Conservation (phyloP, 2,329 filamentous ascomycete species). For the Ceratocystis eucalypticola region DNA sequence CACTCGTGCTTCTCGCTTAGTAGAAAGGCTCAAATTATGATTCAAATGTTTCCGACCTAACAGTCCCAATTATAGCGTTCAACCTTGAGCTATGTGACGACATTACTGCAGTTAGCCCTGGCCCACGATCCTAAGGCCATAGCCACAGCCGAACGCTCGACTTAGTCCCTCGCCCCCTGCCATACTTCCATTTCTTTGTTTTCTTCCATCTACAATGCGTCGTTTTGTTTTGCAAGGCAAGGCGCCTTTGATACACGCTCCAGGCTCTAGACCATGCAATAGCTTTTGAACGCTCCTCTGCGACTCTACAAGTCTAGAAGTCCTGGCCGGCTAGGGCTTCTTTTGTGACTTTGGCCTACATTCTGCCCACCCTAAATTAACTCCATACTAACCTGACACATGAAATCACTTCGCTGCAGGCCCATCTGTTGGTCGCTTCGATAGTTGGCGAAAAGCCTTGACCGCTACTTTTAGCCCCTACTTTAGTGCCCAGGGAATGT, state of each 20-base stretch:
- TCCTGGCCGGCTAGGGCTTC: neutral
- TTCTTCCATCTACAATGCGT: neutral
- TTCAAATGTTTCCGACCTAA: neutral
- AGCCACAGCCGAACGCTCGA: neutral
- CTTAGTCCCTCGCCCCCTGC: neutral
- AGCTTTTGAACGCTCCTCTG: neutral
- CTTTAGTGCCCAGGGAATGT: neutral
- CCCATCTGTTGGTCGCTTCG: neutral
- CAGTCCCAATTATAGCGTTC: neutral
- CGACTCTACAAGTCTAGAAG: neutral
- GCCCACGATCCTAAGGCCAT: neutral
- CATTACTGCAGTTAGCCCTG: neutral
- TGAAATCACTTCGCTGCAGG: neutral
- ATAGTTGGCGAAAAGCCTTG: neutral
- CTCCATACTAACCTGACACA: neutral
- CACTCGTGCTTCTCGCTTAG: slow-evolving; percentile 4
- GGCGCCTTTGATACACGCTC: neutral
- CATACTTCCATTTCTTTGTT: neutral
- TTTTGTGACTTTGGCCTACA: neutral
- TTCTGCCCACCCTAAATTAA: neutral
- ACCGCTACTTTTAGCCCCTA: slow-evolving; percentile 5
- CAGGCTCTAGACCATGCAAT: no score
- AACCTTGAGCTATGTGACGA: neutral
- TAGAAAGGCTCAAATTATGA: neutral
- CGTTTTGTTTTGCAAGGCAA: neutral